Evolutionary conservation across 192 early-diverging fungal species (phyloP).

Genomic region (Gaertneriomyces semiglobifer): DNA sequence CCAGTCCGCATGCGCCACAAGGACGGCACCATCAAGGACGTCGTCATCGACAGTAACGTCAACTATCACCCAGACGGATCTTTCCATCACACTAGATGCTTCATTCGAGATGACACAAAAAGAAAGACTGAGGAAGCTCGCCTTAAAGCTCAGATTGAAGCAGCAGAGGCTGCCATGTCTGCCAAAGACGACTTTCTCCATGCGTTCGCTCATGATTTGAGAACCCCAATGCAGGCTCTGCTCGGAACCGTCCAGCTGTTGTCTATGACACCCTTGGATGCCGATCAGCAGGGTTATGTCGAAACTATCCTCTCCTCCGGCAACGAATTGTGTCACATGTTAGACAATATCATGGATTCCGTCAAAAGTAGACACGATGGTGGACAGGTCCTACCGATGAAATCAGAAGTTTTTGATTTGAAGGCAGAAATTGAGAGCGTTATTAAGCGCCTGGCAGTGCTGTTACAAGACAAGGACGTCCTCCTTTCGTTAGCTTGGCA

Average conservation of each 20-base stretch:
- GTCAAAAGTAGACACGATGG: constrained; percentile 25
- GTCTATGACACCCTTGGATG: constrained; percentile 19
- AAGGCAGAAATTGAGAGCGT: not conserved
- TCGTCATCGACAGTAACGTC: constrained; percentile 21
- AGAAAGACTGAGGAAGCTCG: constrained; percentile 8
- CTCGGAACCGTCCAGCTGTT: constrained; percentile 48
- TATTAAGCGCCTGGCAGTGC: not conserved
- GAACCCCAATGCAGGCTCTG: constrained; percentile 52
- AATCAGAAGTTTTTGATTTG: constrained; percentile 1
- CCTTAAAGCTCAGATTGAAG: constrained; percentile 2
- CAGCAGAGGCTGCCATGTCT: not conserved
- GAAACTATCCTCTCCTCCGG: constrained; percentile 40
- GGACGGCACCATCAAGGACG: constrained; percentile 14
- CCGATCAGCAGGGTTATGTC: constrained; percentile 34
- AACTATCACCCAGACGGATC: constrained; percentile 23
- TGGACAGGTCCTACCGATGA: not conserved
- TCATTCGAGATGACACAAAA: constrained; percentile 18
- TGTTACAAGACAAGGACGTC: constrained; percentile 25
- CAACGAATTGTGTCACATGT: constrained; percentile 30
- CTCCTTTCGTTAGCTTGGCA: not conserved
- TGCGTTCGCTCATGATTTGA: constrained; percentile 9
- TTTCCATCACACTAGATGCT: constrained; percentile 17
- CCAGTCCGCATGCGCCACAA: constrained; percentile 20
- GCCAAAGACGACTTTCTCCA: constrained; percentile 10
- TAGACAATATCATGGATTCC: constrained; percentile 40